These are phyloP conservation scores for Apophysomyces elegans DNA, from an alignment of 371 early-diverging fungal species.

Conservation along the genomic window DNA sequence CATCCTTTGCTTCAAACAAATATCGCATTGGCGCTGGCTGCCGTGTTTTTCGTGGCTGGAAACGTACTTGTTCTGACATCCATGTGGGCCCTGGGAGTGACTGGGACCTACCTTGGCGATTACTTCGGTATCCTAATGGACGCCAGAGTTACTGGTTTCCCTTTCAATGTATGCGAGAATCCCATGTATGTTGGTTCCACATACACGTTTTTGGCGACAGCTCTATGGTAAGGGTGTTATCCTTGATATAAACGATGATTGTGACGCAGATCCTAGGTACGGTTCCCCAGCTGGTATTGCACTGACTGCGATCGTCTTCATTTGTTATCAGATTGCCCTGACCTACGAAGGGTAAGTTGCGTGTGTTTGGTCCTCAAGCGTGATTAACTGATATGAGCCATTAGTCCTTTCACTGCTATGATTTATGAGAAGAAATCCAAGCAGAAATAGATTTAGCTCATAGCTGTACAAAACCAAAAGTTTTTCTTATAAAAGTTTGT, in stretches of 20 bases:
- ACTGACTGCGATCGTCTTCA: conserved; percentile 70
- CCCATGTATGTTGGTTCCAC: conserved; percentile 97
- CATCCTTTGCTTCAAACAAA: conserved; percentile 52
- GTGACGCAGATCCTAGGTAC: conserved; percentile 42
- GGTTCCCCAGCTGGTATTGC: conserved; percentile 71
- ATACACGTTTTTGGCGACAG: conserved; percentile 82
- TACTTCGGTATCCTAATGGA: conserved; percentile 95
- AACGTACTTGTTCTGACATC: conserved; percentile 83
- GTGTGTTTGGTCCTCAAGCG: background rate
- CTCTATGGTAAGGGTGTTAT: conserved; percentile 69
- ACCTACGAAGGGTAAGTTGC: conserved; percentile 78
- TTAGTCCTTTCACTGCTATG: conserved; percentile 75
- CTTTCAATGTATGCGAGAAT: conserved; percentile 89
- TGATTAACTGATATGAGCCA: conserved; percentile 1
- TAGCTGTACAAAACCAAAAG: background rate
- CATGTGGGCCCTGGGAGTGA: conserved; percentile 87
- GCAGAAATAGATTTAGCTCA: background rate
- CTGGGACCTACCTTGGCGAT: conserved; percentile 92
- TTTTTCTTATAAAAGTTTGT: background rate
- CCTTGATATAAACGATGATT: background rate
- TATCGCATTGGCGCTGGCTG: conserved; percentile 53
- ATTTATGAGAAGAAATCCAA: conserved; percentile 75
- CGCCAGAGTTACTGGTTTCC: conserved; percentile 85
- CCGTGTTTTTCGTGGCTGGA: conserved; percentile 64
- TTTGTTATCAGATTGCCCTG: conserved; percentile 78